Evolutionary conservation across 179 eudicot species (phyloP).

Genomic region (Monotropa hypopitys): DNA sequence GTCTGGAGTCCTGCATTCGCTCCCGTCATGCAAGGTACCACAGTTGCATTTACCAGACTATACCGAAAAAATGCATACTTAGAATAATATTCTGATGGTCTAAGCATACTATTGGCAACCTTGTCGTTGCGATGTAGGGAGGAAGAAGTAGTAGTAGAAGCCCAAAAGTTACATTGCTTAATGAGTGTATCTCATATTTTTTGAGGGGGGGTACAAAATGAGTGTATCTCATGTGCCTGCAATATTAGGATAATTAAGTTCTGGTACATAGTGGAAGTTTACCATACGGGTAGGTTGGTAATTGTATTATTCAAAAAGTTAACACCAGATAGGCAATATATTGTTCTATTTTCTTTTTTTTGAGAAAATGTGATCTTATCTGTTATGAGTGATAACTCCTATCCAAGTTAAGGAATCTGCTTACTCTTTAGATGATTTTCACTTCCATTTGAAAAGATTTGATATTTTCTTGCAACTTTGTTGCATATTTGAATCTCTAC

Average conservation of each 20-base stretch:
- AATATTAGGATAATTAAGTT: not conserved
- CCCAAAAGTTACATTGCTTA: not conserved
- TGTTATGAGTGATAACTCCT: not conserved
- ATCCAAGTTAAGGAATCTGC: not conserved
- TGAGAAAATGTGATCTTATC: not conserved
- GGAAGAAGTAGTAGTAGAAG: not conserved
- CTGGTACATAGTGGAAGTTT: not conserved
- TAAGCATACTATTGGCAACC: not conserved
- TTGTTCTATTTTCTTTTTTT: not conserved
- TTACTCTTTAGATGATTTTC: not conserved
- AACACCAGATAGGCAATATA: not conserved
- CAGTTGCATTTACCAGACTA: not conserved
- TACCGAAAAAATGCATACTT: not conserved
- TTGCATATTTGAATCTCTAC: not conserved
- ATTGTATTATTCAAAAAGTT: not conserved
- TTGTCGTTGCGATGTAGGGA: not conserved
- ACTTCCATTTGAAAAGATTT: not conserved
- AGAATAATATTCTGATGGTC: not conserved
- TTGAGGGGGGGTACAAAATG: too few species aligned
- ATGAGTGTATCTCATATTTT: not conserved
- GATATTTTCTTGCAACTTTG: not conserved
- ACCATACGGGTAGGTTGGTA: not conserved
- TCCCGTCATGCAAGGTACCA: constrained; percentile 4
- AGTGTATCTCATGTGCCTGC: not conserved
- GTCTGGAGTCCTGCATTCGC: constrained; percentile 1